Base-by-base conservation (phyloP, 805 yeast genomes). In the Nakazawaea molendinolei region DNA sequence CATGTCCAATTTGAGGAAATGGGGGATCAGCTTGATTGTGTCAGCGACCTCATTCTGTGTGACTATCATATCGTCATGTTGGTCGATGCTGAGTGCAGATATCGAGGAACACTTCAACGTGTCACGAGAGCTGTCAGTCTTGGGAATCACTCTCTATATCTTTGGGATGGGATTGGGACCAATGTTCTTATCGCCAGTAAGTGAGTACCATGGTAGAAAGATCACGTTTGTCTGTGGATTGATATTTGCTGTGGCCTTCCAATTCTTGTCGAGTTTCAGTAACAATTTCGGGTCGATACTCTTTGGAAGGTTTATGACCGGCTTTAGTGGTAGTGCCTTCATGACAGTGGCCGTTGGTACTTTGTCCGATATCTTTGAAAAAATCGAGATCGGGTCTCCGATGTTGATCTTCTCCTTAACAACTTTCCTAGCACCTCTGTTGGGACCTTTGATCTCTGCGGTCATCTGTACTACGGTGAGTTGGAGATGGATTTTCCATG, bases 301-400 rank as follows among this genome's bases (percentile, higher is more conserved):
- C 39, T 71, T 80, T 31, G 72, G 79, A 34, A 70, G 92, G 44
- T 74, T 80, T 44, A 56, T 79, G 42, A 74, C 78, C 9, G 92
- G 92, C 1, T 66, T 82, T 31, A 79, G 79, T 46, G 87, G 87
- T 4, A 77, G 86, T 34, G 79, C 84, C 3, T 82, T 86, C 27
- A 61, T 84, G 45, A 74, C 80, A 42, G 79, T 82, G 22, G 86
- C 86, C 8, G 87, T 87, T 23, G 94, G 92, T 15, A 69, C 83
- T 1, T 61, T 84, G 30, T 76, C 86, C 8, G 95, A 84, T 54
- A 64, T 83, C 39, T 84, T 76, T 63, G 61, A 61, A 13, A 75
- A 76, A 40, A 56, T 65, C 37, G 69, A 75, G 28, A 73, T 86
- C 37, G 84, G 85, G 23, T 57, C 68, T 8, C 87, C 92, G 2